Evolutionary conservation across 2,329 filamentous ascomycete genomes (phyloP).

Genomic region (Amauroascus verrucosus): DNA sequence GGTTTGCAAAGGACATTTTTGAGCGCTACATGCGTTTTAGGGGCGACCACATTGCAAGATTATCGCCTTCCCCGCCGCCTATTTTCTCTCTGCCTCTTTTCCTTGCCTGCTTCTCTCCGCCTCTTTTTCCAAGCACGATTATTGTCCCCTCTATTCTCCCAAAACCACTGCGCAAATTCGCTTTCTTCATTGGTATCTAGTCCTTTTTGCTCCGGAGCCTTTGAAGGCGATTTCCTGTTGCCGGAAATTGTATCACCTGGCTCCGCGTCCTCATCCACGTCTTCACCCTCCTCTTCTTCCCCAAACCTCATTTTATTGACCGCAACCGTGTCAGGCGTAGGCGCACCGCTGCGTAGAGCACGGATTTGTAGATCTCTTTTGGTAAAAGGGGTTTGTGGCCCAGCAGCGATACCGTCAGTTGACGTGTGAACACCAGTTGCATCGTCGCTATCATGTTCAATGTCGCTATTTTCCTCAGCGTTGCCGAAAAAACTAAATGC

Average conservation of each 20-base stretch:
- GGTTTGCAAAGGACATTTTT: too few species aligned
- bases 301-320: constrained; percentile 40
- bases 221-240: constrained; percentile 18
- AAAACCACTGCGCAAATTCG: constrained; percentile 55
- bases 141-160: constrained; percentile 42
- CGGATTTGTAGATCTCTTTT: constrained; percentile 62
- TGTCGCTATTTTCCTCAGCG: constrained; percentile 41
- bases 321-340: constrained; percentile 86
- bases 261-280: constrained; percentile 16
- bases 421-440: constrained; percentile 10
- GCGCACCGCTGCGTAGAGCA: constrained; percentile 70
- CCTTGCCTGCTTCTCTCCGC: constrained; percentile 50
- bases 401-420: constrained; percentile 17
- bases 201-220: constrained; percentile 17
- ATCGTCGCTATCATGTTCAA: constrained; percentile 38
- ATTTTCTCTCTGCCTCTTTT: constrained; percentile 51
- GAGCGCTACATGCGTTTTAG: too few species aligned
- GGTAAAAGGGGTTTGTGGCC: constrained; percentile 73
- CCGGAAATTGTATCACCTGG: constrained; percentile 11
- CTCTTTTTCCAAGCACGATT: constrained; percentile 45
- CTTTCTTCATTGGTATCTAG: constrained; percentile 37
- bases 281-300: constrained; percentile 17
- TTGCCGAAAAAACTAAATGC: constrained; percentile 69
- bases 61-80: constrained; percentile 36
- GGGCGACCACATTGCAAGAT: too few species aligned